Base-by-base conservation (phyloP, 805 yeast species). In the Wickerhamiella hasegawae region DNA sequence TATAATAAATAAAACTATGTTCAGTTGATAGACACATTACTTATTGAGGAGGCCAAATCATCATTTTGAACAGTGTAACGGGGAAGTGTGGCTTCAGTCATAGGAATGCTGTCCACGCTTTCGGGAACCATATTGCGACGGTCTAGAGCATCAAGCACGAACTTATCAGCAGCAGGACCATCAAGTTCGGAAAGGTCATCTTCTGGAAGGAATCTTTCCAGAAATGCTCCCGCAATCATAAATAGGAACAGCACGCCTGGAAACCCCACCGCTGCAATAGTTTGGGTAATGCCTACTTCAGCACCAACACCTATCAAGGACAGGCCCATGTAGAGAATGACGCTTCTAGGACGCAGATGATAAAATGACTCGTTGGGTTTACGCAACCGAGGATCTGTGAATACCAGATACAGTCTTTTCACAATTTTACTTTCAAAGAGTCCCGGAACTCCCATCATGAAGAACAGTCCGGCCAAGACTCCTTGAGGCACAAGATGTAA, bases 261-360 rank as follows among this genome's bases (percentile, higher is more conserved):
- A 50, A 90, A 87, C 2, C 94, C 97, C 22, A 87, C 82, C 0
- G 97, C 96, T 0, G 90, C 97, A 40, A 65, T 72, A 0, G 95
- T 82, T 50, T 76, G 70, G 0, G 93, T 79, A 22, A 87, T 83
- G 0, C 74, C 90, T 44, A 83, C 77, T 51, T 92, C 97, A 0
- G 72, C 78, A 1, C 68, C 77, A 35, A 76, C 76, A 1, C 90
- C 90, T 16, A 73, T 45, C 3, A 78, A 52, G 39, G 81, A 74
- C 15, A 82, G 57, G 1, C 52, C 34, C 1, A 78, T 54, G 47
- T 76, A 87, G 1, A 71, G 38, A 23, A 67, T 53, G 15, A 82
- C 59, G 43, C 54, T 54, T 44, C 46, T 49, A 16, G 35, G 47
- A 1, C 59, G 53, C 1, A 66, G 51, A 2, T 31, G 39, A 39